Conservation (phyloP, 345 rosid genomes). For the Triadica sebifera region DNA sequence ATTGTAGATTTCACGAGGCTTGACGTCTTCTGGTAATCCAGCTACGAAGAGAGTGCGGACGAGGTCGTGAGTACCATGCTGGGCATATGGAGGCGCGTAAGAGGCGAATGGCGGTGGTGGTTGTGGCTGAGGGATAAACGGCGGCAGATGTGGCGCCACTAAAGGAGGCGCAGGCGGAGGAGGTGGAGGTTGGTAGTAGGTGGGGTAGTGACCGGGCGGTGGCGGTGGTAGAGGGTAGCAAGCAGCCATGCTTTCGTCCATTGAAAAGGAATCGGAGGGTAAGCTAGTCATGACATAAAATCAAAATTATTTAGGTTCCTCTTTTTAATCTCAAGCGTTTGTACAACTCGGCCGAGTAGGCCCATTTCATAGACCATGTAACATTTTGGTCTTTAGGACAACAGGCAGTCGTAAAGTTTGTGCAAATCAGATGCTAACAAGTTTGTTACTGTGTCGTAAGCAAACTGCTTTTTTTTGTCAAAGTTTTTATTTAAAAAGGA, state of each 20-base stretch:
- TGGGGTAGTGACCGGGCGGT: constrained; percentile 22
- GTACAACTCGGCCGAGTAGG: background rate
- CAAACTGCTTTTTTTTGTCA: too few species aligned
- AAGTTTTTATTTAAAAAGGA: too few species aligned
- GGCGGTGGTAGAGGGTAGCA: constrained; percentile 39
- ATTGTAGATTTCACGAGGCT: constrained; percentile 84
- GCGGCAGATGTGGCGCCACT: constrained; percentile 19
- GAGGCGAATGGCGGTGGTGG: constrained; percentile 32
- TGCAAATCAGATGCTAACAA: too few species aligned
- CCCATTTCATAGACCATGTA: background rate
- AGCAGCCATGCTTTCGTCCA: constrained; percentile 57
- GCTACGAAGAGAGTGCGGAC: constrained; percentile 89
- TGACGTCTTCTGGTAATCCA: constrained; percentile 83
- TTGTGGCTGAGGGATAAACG: constrained; percentile 30
- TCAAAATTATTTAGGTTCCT: background rate
- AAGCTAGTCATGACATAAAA: too few species aligned
- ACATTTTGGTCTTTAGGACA: too few species aligned
- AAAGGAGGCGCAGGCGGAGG: constrained; percentile 36
- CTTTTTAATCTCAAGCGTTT: too few species aligned
- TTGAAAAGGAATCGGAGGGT: background rate
- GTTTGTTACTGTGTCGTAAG: too few species aligned
- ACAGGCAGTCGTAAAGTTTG: too few species aligned
- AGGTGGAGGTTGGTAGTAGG: constrained; percentile 23
- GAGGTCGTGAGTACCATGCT: constrained; percentile 39
- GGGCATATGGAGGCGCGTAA: constrained; percentile 32